These are phyloP conservation scores for Acanthamoeba healyi DNA, from an alignment of 208 protist genomes.

Conservation along the genomic window DNA sequence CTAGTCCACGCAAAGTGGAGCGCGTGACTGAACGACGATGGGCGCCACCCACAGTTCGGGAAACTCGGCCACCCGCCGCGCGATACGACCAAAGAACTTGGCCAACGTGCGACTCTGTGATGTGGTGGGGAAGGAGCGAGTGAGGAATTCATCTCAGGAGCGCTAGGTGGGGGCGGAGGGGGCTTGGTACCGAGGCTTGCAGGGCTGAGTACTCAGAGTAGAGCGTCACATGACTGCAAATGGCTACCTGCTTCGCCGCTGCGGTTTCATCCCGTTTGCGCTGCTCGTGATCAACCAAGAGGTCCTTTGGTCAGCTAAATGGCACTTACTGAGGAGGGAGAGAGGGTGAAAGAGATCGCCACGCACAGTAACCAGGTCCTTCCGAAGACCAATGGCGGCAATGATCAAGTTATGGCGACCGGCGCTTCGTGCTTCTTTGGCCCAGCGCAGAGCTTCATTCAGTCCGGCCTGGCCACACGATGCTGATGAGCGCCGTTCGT, in stretches of 20 bases:
- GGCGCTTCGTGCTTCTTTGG: background rate
- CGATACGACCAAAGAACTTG: background rate
- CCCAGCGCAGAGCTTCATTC: background rate
- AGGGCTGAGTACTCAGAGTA: background rate
- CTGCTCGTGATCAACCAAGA: background rate
- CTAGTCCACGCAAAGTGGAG: no score
- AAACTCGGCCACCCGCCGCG: background rate
- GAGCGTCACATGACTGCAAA: background rate
- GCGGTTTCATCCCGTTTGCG: background rate
- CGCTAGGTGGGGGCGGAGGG: no score
- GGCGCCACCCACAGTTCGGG: slow-evolving; percentile 2
- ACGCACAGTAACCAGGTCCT: slow-evolving; percentile 2
- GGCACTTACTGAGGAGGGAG: no score
- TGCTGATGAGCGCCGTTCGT: background rate
- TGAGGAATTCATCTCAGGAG: no score
- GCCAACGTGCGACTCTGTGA: background rate
- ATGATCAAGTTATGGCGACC: background rate
- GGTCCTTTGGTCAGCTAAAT: no score
- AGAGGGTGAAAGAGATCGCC: background rate
- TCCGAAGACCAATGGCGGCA: background rate
- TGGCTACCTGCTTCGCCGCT: background rate
- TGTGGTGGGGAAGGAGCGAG: no score
- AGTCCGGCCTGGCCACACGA: background rate
- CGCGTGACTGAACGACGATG: no score
- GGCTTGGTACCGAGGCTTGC: background rate